These are phyloP conservation scores for Myotisia sp. DNA, from an alignment of 2,329 filamentous ascomycete species.

Conservation along the genomic window DNA sequence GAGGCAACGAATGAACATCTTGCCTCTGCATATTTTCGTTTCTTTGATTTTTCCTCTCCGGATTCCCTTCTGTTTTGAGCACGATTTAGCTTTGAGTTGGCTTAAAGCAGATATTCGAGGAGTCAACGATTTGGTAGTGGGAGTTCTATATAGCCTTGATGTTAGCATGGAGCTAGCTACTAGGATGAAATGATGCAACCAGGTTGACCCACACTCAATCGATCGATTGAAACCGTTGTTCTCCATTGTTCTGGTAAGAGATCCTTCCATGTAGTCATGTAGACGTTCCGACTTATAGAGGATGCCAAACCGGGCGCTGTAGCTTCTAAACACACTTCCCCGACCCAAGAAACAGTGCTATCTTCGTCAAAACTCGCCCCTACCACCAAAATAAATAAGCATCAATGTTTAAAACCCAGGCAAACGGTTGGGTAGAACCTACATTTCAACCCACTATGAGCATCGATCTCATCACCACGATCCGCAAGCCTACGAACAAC, in stretches of 20 bases:
- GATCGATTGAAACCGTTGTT: constrained; percentile 20
- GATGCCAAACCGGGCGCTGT: constrained; percentile 20
- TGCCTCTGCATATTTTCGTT: constrained; percentile 8
- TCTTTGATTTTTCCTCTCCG: constrained; percentile 1
- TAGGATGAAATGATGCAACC: not conserved
- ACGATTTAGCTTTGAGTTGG: constrained; percentile 12
- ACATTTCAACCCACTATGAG: constrained; percentile 24
- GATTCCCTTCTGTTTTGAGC: constrained; percentile 2
- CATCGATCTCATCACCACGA: constrained; percentile 11
- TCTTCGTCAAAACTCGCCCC: constrained; percentile 28
- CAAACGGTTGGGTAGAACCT: constrained; percentile 13
- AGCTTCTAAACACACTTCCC: constrained; percentile 27
- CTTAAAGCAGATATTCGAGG: constrained; percentile 25
- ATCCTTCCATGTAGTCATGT: constrained; percentile 24
- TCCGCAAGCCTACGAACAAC: constrained; percentile 24
- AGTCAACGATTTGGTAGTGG: constrained; percentile 22
- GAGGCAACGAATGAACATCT: too few relatives aligned
- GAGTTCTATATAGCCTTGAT: constrained; percentile 15
- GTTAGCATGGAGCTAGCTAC: constrained; percentile 1
- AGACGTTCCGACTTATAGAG: not conserved
- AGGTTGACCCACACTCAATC: constrained; percentile 18
- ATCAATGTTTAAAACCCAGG: not conserved
- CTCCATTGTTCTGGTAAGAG: constrained; percentile 32
- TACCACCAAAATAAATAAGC: constrained; percentile 12
- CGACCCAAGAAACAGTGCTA: constrained; percentile 24